These are phyloP conservation scores for Oryza officinalis DNA, from an alignment of 176 grass and related monocot species.

Conservation along the genomic window DNA sequence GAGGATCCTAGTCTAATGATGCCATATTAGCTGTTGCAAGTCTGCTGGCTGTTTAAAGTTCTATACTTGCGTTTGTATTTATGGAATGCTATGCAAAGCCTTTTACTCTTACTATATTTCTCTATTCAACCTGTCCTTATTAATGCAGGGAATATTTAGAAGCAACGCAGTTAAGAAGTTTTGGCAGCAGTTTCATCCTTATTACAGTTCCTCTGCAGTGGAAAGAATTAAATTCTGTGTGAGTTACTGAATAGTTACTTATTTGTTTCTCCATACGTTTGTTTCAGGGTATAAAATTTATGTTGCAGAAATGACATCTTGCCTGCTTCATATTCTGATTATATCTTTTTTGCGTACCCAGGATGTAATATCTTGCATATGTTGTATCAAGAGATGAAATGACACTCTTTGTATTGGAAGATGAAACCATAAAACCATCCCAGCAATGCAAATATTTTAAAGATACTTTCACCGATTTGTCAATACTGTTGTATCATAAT, in stretches of 20 bases:
- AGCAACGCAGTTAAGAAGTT: constrained; percentile 71
- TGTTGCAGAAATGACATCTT: neutral
- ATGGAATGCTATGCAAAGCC: neutral
- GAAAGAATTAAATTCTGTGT: constrained; percentile 67
- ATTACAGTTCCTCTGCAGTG: constrained; percentile 45
- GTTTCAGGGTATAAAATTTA: neutral
- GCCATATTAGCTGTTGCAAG: constrained; percentile 12
- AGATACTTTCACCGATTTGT: neutral
- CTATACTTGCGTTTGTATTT: neutral
- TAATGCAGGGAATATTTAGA: constrained; percentile 78
- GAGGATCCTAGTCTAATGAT: constrained; percentile 1
- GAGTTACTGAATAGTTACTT: constrained; percentile 34
- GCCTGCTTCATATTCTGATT: neutral
- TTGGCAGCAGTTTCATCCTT: constrained; percentile 85
- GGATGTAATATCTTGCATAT: constrained; percentile 14
- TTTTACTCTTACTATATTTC: neutral
- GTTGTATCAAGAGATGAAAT: constrained; percentile 4
- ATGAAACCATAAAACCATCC: neutral
- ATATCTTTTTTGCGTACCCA: neutral
- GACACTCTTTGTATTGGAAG: neutral
- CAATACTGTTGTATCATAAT: neutral
- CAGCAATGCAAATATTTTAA: neutral
- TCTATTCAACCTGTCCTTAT: constrained; percentile 2
- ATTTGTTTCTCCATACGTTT: constrained; percentile 10
- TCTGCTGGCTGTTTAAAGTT: neutral